Evolutionary conservation across 768 basidiomycete genomes (phyloP).

Genomic region (Naganishia vishniacii): DNA sequence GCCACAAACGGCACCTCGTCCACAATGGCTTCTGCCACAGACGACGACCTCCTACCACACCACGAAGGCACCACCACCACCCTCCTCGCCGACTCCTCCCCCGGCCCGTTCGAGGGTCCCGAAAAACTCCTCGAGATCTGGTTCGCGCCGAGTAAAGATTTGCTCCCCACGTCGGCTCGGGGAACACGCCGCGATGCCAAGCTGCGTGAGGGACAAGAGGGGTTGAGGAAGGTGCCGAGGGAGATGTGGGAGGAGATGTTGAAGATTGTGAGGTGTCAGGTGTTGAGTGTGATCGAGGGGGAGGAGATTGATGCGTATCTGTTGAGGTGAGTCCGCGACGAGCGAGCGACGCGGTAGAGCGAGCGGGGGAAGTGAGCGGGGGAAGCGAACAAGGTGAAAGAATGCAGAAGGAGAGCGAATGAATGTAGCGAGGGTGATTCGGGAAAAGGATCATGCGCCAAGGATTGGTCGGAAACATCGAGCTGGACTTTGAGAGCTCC

Average conservation of each 20-base stretch:
- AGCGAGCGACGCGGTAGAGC: background rate
- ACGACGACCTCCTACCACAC: constrained; percentile 11
- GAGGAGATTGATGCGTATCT: constrained; percentile 91
- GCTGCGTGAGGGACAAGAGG: constrained; percentile 42
- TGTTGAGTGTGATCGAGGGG: constrained; percentile 82
- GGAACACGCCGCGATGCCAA: constrained; percentile 7
- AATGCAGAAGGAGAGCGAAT: no score
- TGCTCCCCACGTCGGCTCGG: constrained; percentile 51
- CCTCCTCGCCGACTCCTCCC: constrained; percentile 26
- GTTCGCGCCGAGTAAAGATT: constrained; percentile 75
- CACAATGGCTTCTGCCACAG: background rate
- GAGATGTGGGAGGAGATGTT: constrained; percentile 94
- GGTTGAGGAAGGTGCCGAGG: constrained; percentile 70
- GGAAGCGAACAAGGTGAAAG: no score
- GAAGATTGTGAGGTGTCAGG: constrained; percentile 90
- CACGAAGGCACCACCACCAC: constrained; percentile 15
- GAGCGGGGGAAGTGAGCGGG: no score
- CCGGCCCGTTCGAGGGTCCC: constrained; percentile 68
- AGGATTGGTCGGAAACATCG: no score
- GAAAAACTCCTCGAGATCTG: constrained; percentile 95
- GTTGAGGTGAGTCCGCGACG: constrained; percentile 63
- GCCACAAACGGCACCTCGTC: constrained; percentile 3
- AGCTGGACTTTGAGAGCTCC: no score
- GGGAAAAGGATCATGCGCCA: no score
- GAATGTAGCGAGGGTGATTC: no score